Base-by-base conservation (phyloP, 352 stramenopile species). In the Phytophthora europaea region DNA sequence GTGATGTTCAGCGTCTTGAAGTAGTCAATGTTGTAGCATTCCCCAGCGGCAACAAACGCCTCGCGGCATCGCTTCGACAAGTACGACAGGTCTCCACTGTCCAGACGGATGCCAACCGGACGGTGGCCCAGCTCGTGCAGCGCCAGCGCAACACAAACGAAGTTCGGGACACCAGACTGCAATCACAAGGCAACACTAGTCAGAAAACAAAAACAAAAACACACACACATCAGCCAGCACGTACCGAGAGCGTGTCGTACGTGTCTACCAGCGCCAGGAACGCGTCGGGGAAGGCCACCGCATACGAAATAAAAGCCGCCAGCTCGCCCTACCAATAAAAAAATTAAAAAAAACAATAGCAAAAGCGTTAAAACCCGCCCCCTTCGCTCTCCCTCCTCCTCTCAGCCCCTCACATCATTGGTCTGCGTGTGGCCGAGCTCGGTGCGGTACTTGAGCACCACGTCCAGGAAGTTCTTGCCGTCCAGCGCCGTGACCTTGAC, bases 261-360 rank as follows among this genome's bases (percentile, higher is more conserved):
- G 98, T 99, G 78, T 99, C 98, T 31, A 99, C 94, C 4, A 99
- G 89, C 61, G 97, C 98, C 15, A 99, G 64, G 78, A 99, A 99
- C 6, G 73, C 75, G 54, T 99, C 82, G 2, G 98, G 98, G 83
- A 99, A 99, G n/a, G 98, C 95, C 28, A 95, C 81, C 15, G 98
- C 98, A 70, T 99, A 99, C 23, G 97, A 91, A 61, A 99, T 93
- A 76, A 99, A 99, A 15, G 98, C 97, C 12, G 98, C 98, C n/a
- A 99, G 83, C 72, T 99, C 98, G 61, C 98, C 98, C 76, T 99
- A 38, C 15, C 26, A 47, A n/a, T n/a, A 62, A 52, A 57, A 65
- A 36, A 43, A 36, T 15, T 13, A 31, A 4, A 48, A 3, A 7
- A 22, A 52, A 45, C 47, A 64, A 10, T 16, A 51, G 7, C 45